These are phyloP conservation scores for Suillus fuscotomentosus DNA, from an alignment of 768 basidiomycete genomes.

Conservation along the genomic window DNA sequence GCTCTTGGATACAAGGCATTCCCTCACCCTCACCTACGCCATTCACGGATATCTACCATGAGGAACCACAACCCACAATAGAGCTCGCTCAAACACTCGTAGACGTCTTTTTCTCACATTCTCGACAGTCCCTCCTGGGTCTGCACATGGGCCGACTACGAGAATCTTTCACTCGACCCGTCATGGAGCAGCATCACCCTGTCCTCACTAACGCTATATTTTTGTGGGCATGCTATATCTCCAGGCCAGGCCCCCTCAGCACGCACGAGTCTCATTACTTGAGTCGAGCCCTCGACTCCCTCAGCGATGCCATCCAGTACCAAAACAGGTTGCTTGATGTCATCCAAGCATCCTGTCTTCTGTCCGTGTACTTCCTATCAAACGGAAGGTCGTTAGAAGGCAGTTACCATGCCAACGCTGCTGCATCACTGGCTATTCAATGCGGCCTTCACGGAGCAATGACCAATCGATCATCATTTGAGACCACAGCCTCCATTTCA, in stretches of 20 bases:
- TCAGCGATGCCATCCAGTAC: conserved; percentile 61
- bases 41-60: conserved; percentile 48
- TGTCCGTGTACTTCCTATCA: conserved; percentile 74
- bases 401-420: conserved; percentile 72
- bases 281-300: conserved; percentile 55
- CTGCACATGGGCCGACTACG: conserved; percentile 65
- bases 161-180: conserved; percentile 54
- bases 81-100: conserved; percentile 72
- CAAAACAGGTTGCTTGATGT: conserved; percentile 61
- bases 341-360: conserved; percentile 72
- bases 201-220: conserved; percentile 79
- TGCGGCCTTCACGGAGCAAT: conserved; percentile 59
- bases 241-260: conserved; percentile 65
- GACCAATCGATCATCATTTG: conserved; percentile 30
- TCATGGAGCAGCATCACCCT: conserved; percentile 67
- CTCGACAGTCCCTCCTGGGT: conserved; percentile 71
- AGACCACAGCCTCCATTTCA: conserved; percentile 32
- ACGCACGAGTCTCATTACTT: conserved; percentile 77
- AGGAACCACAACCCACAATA: conserved; percentile 46
- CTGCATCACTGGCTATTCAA: conserved; percentile 71
- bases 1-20: conserved; percentile 48
- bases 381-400: conserved; percentile 80
- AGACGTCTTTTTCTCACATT: conserved; percentile 74
- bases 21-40: conserved; percentile 54
- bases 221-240: conserved; percentile 81